These are phyloP conservation scores for Hypoxylon lenormandii DNA, from an alignment of 495 filamentous ascomycete genomes.

Conservation along the genomic window DNA sequence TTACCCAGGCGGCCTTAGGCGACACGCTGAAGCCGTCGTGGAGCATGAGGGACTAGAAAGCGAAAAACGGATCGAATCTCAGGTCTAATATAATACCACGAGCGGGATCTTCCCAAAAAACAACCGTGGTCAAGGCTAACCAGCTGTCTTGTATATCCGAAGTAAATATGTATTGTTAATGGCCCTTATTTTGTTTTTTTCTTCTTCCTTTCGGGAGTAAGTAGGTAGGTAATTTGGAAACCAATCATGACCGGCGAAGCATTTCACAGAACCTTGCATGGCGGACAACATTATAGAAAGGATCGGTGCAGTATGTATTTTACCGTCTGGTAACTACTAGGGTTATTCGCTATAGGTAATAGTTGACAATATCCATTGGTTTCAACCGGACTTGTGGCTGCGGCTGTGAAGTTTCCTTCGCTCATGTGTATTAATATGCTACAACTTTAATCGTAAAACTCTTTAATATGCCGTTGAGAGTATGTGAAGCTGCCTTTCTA, in stretches of 20 bases:
- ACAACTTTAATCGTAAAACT: too few relatives aligned
- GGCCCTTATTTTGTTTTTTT: slow-evolving; percentile 14
- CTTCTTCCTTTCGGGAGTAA: slow-evolving; percentile 33
- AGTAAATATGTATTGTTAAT: slow-evolving; percentile 45
- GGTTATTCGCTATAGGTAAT: slow-evolving; percentile 37
- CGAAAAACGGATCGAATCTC: slow-evolving; percentile 12
- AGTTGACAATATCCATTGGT: slow-evolving; percentile 39
- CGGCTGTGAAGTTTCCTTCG: slow-evolving; percentile 1
- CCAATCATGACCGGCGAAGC: slow-evolving; percentile 46
- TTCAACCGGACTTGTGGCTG: slow-evolving; percentile 19
- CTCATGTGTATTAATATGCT: not conserved
- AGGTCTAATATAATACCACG: slow-evolving; percentile 16
- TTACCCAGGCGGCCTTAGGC: slow-evolving; percentile 78
- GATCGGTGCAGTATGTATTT: slow-evolving; percentile 37
- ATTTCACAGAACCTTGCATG: slow-evolving; percentile 42
- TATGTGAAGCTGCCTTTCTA: too few relatives aligned
- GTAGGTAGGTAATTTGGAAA: slow-evolving; percentile 45
- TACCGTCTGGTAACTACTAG: slow-evolving; percentile 38
- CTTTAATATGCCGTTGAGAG: not conserved
- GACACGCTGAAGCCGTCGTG: slow-evolving; percentile 80
- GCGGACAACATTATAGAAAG: slow-evolving; percentile 41
- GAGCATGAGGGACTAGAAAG: slow-evolving; percentile 69
- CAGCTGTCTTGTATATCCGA: slow-evolving; percentile 44
- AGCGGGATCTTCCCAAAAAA: not conserved
- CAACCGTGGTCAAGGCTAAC: slow-evolving; percentile 21